Conservation (phyloP, 495 filamentous ascomycete species). For the Sordaria brevicollis region DNA sequence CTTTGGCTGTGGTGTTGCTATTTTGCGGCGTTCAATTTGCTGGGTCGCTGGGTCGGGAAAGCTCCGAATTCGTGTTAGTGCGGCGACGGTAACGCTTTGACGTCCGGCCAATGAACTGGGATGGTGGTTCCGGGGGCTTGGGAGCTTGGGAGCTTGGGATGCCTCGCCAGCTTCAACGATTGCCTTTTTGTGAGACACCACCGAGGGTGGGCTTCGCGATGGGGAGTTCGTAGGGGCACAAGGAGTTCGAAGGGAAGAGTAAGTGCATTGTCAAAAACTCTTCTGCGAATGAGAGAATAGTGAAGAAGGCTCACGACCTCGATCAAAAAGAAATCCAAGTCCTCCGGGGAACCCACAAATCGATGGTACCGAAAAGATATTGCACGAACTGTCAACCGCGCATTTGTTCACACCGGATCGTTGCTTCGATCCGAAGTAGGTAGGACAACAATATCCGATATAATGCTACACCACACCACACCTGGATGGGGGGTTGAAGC, state of each 20-base stretch:
- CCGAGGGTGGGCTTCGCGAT: neutral
- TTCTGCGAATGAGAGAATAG: neutral
- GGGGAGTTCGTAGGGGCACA: neutral
- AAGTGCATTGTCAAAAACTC: too few relatives aligned
- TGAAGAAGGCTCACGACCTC: neutral
- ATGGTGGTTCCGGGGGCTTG: neutral
- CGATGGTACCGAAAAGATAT: neutral
- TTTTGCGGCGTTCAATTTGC: neutral
- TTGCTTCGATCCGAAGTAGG: neutral
- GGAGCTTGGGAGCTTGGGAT: too few relatives aligned
- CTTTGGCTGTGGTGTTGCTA: neutral
- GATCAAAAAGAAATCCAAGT: neutral
- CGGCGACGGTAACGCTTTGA: neutral
- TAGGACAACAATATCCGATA: neutral
- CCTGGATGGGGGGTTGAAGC: neutral
- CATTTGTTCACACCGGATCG: neutral
- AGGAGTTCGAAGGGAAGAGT: neutral
- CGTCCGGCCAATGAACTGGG: neutral
- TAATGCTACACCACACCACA: too few relatives aligned
- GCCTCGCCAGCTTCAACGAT: too few relatives aligned
- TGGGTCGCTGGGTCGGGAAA: neutral
- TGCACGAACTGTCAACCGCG: neutral
- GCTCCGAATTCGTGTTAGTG: neutral
- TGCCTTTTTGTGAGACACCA: neutral
- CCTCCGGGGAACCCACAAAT: neutral